phyloP scores from a whole-genome alignment of 2,329 filamentous ascomycete genomes.

The Sporothrix inflata region DNA sequence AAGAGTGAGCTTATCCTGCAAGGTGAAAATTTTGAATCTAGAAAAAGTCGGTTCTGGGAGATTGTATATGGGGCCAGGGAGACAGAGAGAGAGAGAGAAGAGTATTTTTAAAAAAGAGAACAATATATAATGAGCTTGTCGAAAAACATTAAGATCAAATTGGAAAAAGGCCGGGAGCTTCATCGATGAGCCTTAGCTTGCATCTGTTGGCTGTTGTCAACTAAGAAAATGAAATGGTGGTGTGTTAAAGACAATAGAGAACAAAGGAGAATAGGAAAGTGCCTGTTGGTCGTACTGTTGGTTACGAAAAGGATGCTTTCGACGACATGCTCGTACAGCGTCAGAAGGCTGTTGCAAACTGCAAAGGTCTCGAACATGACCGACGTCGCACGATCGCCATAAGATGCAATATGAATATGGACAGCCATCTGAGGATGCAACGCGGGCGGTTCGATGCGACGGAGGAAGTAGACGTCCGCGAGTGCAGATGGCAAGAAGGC shows the following conservation, averaged over 20 bases:
- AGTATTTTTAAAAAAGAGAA: not conserved
- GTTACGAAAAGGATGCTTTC: slow-evolving; percentile 16
- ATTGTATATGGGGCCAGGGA: not conserved
- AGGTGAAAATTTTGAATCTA: no score
- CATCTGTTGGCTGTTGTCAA: not conserved
- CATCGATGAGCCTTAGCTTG: not conserved
- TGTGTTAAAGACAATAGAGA: not conserved
- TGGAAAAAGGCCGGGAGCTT: not conserved
- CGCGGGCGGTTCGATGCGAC: not conserved
- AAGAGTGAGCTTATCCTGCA: not conserved
- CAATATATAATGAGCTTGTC: not conserved
- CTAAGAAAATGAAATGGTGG: not conserved
- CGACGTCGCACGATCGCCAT: not conserved
- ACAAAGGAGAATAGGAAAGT: not conserved
- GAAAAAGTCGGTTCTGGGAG: not conserved
- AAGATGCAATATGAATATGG: not conserved
- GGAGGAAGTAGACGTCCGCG: slow-evolving; percentile 1
- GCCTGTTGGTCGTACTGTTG: not conserved
- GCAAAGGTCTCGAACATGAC: not conserved
- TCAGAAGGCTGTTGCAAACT: not conserved
- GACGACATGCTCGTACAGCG: not conserved
- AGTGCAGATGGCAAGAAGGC: not conserved
- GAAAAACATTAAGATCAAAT: not conserved
- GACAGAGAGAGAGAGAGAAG: not conserved
- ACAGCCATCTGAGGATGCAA: not conserved